Evolutionary conservation across 345 rosid species (phyloP).

Genomic region (Balakata baccata): DNA sequence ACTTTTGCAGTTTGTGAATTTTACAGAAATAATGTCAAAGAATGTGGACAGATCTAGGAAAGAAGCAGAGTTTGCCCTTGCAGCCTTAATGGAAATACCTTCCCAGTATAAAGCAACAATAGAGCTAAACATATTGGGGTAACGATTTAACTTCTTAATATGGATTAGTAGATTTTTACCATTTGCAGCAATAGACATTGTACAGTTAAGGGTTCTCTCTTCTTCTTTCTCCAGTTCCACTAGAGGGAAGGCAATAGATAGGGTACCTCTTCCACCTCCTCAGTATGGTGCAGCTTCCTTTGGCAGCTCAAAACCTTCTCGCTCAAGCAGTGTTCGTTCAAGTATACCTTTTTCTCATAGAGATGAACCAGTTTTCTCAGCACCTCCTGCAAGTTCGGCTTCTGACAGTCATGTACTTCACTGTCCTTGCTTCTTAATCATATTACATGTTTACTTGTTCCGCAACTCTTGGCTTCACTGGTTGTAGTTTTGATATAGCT

Average conservation of each 20-base stretch:
- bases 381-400: slow-evolving; percentile 40
- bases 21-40: slow-evolving; percentile 86
- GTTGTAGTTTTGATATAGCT: not conserved
- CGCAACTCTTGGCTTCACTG: not conserved
- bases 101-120: slow-evolving; percentile 88
- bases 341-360: slow-evolving; percentile 34
- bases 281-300: slow-evolving; percentile 30
- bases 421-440: not conserved
- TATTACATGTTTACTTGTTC: not conserved
- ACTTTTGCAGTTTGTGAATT: slow-evolving; percentile 74
- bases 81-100: slow-evolving; percentile 97
- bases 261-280: slow-evolving; percentile 83
- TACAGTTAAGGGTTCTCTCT: not conserved
- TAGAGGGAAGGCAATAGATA: slow-evolving; percentile 51
- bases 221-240: slow-evolving; percentile 33
- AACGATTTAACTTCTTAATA: slow-evolving; percentile 1
- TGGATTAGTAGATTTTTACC: not conserved
- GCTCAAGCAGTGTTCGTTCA: slow-evolving; percentile 14
- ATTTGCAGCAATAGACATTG: not conserved
- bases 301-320: slow-evolving; percentile 10
- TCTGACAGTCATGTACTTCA: slow-evolving; percentile 44
- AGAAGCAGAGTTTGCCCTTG: slow-evolving; percentile 83
- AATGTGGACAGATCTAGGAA: slow-evolving; percentile 51
- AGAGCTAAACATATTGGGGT: slow-evolving; percentile 86
- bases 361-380: slow-evolving; percentile 17